Conservation (phyloP, 2,329 filamentous ascomycete genomes). For the Aspergillus vadensis region DNA sequence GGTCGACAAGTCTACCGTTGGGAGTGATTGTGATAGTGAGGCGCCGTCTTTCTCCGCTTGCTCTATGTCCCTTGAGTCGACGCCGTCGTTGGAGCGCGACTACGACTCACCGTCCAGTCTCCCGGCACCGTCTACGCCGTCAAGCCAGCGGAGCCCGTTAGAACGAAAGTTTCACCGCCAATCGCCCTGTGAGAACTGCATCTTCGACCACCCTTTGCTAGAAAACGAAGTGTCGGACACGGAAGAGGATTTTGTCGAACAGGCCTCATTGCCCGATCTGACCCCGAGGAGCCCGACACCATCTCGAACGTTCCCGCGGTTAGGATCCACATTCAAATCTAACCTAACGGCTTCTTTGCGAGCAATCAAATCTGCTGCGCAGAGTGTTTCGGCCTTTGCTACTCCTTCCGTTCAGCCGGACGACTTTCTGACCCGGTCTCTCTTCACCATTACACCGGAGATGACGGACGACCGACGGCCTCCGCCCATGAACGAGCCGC, state of each 20-base stretch:
- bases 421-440: slow-evolving; percentile 61
- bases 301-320: slow-evolving; percentile 42
- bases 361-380: slow-evolving; percentile 62
- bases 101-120: slow-evolving; percentile 52
- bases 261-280: slow-evolving; percentile 15
- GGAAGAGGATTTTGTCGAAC: slow-evolving; percentile 16
- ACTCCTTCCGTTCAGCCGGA: slow-evolving; percentile 56
- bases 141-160: slow-evolving; percentile 37
- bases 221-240: slow-evolving; percentile 36
- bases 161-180: slow-evolving; percentile 51
- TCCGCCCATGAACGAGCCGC: slow-evolving; percentile 54
- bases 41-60: slow-evolving; percentile 45
- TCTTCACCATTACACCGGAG: slow-evolving; percentile 57
- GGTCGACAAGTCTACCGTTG: slow-evolving; percentile 40
- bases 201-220: slow-evolving; percentile 60
- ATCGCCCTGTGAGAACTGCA: slow-evolving; percentile 57
- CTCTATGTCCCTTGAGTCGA: slow-evolving; percentile 61
- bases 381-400: slow-evolving; percentile 62
- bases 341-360: slow-evolving; percentile 65
- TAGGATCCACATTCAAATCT: slow-evolving; percentile 59
- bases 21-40: slow-evolving; percentile 49
- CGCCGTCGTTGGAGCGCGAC: slow-evolving; percentile 55
- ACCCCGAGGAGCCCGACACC: slow-evolving; percentile 26
- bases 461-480: slow-evolving; percentile 64
- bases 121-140: slow-evolving; percentile 46